Evolutionary conservation across 805 yeast genomes (phyloP).

Genomic region (Teunomyces pallodes): DNA sequence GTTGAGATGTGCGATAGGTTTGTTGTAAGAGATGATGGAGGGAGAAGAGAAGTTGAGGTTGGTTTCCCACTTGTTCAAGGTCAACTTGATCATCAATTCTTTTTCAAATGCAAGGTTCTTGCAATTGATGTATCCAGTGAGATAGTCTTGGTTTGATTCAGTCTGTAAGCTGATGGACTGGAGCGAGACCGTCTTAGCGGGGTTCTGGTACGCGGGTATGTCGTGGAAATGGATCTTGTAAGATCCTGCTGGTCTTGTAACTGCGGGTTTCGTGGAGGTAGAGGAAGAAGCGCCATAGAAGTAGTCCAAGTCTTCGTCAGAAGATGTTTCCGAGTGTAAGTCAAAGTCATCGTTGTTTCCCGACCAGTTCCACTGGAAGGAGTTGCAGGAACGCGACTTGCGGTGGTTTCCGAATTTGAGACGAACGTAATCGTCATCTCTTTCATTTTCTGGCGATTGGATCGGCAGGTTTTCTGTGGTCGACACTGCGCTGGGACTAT

Average conservation of each 20-base stretch:
- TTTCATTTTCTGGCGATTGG: constrained; percentile 24
- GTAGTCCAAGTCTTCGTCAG: constrained; percentile 17
- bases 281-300: constrained; percentile 5
- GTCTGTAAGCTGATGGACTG: constrained; percentile 32
- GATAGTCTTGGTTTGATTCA: constrained; percentile 6
- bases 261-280: too few species aligned
- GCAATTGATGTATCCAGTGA: constrained; percentile 28
- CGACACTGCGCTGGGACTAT: constrained; percentile 64
- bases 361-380: constrained; percentile 25
- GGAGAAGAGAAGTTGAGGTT: constrained; percentile 21
- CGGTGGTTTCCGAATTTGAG: neutral
- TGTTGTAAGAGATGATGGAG: constrained; percentile 19
- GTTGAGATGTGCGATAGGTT: constrained; percentile 19
- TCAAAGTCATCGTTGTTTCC: constrained; percentile 18
- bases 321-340: constrained; percentile 18
- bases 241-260: constrained; percentile 8
- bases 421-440: constrained; percentile 4
- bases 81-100: constrained; percentile 40
- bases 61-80: constrained; percentile 50
- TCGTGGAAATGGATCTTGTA: constrained; percentile 13
- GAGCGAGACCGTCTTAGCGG: constrained; percentile 26
- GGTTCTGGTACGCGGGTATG: constrained; percentile 12
- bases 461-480: constrained; percentile 49
- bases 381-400: constrained; percentile 11
- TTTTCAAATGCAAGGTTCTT: constrained; percentile 39